A percentile compares a stretch with the other conserved stretches of the same genome.
These are phyloP conservation scores for Gossypium stocksii DNA, from an alignment of 345 rosid genomes.

Conservation along the genomic window DNA sequence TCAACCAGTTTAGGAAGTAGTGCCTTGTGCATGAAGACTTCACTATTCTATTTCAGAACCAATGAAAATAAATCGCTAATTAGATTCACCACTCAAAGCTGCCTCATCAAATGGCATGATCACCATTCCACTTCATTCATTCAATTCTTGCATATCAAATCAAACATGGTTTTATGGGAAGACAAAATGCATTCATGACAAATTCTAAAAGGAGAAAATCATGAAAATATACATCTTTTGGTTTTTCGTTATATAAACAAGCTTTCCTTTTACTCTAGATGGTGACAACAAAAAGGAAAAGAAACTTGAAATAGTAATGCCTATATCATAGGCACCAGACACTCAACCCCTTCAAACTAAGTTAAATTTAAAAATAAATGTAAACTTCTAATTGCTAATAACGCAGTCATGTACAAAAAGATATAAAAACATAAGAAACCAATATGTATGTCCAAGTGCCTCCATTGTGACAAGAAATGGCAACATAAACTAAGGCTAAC, in stretches of 20 bases:
- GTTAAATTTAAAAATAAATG: not conserved
- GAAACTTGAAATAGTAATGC: not conserved
- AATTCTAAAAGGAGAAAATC: not conserved
- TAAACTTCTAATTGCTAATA: not conserved
- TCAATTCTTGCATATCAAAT: not conserved
- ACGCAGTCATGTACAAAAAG: not conserved
- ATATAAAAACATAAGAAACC: not conserved
- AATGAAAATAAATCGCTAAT: not conserved
- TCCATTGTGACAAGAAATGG: not conserved
- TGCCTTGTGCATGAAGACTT: not conserved
- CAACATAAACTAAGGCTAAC: not conserved
- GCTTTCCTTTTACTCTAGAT: not conserved
- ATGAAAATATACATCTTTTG: not conserved
- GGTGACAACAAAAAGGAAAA: not conserved
- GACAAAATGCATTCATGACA: not conserved
- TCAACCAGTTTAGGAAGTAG: not conserved
- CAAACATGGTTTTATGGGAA: not conserved
- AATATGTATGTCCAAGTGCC: not conserved
- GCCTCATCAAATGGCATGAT: not conserved
- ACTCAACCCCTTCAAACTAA: constrained; percentile 2
- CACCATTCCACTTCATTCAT: not conserved
- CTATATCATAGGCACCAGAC: not conserved
- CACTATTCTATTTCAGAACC: constrained; percentile 1
- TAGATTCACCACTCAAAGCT: not conserved
- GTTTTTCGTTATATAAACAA: not conserved